Evolutionary conservation across 345 rosid species (phyloP).

Genomic region (Camelina laxa): DNA sequence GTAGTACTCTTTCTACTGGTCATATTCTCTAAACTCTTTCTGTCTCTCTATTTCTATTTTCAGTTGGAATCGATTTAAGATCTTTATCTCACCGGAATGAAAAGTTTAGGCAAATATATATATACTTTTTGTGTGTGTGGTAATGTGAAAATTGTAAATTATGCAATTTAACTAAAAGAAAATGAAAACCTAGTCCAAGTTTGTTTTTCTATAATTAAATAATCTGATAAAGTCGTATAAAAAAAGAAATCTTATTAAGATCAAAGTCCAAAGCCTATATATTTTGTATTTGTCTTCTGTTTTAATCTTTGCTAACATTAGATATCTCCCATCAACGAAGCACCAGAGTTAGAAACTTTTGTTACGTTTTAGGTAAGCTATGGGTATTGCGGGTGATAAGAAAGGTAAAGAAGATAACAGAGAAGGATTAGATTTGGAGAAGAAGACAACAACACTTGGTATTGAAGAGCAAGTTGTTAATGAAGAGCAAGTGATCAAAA

Average conservation of each 20-base stretch:
- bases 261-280: background rate
- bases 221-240: background rate
- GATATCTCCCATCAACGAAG: too few species aligned
- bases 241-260: background rate
- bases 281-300: background rate
- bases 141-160: background rate
- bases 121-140: background rate
- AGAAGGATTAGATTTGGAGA: background rate
- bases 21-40: constrained; percentile 4
- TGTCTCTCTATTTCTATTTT: constrained; percentile 15
- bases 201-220: background rate
- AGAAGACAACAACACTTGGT: background rate
- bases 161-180: background rate
- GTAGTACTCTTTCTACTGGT: constrained; percentile 9
- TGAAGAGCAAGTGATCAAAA: background rate
- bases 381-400: background rate
- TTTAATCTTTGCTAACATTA: background rate
- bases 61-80: background rate
- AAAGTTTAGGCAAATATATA: too few species aligned
- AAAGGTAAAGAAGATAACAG: background rate
- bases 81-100: background rate
- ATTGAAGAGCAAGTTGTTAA: background rate
- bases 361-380: background rate
- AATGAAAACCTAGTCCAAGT: background rate
- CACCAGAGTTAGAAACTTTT: too few species aligned